Evolutionary conservation across 208 protist genomes (phyloP).

Genomic region (Herpetomonas tarakana): DNA sequence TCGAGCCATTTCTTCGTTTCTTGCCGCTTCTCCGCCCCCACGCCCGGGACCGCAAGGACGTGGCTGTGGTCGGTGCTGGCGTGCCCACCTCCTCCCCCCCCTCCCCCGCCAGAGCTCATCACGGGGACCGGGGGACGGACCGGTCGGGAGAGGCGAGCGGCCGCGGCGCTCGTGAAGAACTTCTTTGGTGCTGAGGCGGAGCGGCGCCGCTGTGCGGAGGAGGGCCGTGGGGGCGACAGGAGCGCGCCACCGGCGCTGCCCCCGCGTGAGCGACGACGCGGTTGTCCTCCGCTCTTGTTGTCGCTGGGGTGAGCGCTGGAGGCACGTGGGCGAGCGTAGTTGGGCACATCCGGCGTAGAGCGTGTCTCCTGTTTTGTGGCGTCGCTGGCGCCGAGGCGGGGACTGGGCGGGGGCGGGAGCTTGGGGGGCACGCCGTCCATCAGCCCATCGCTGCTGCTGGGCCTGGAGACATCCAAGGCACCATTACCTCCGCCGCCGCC

Average conservation of each 20-base stretch:
- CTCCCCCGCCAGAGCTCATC: background rate
- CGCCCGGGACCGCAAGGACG: slow-evolving; percentile 16
- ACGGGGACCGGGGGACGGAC: background rate
- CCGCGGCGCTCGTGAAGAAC: background rate
- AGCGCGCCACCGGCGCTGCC: background rate
- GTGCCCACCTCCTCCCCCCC: background rate
- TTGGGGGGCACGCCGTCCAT: too few species aligned
- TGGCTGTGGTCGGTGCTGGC: background rate
- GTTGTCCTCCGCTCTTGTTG: too few species aligned
- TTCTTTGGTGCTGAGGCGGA: background rate
- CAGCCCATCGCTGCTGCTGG: too few species aligned
- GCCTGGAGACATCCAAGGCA: too few species aligned
- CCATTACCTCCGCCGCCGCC: too few species aligned
- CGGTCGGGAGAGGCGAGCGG: slow-evolving; percentile 4
- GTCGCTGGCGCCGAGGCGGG: too few species aligned
- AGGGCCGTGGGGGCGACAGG: background rate
- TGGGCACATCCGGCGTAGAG: too few species aligned
- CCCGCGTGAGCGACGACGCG: too few species aligned
- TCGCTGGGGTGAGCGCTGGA: background rate
- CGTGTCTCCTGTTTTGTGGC: too few species aligned
- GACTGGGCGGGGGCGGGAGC: too few species aligned
- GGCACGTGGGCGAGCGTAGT: background rate
- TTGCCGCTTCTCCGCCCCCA: background rate
- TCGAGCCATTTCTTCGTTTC: slow-evolving; percentile 25
- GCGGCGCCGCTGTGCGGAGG: background rate